Evolutionary conservation across 1,284 basidiomycete genomes (phyloP).

Genomic region (Pseudozyma tsukubaensis): DNA sequence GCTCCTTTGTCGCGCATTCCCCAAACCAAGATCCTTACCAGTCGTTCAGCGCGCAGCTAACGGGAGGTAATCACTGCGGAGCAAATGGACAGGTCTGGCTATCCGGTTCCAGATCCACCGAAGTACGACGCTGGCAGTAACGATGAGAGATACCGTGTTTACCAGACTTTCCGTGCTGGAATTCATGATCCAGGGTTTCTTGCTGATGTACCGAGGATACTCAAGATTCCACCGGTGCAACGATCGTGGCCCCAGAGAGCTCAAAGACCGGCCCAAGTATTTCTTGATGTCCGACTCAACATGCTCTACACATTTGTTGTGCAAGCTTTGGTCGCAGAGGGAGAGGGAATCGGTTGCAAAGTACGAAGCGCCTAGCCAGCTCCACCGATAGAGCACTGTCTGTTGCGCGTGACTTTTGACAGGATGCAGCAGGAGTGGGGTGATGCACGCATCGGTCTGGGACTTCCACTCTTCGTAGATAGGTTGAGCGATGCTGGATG

Average conservation of each 20-base stretch:
- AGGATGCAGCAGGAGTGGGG: constrained; percentile 21
- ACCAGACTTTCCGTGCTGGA: constrained; percentile 13
- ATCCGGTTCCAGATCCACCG: no score
- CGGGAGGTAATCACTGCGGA: no score
- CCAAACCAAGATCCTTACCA: no score
- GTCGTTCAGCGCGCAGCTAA: no score
- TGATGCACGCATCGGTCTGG: constrained; percentile 11
- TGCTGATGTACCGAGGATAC: constrained; percentile 11
- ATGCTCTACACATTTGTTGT: background rate
- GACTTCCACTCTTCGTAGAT: constrained; percentile 15
- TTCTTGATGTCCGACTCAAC: constrained; percentile 1
- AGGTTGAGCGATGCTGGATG: constrained; percentile 9
- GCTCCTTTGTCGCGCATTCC: no score
- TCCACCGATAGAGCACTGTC: background rate
- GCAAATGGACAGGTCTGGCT: no score
- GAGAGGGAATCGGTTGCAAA: no score
- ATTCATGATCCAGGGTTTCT: constrained; percentile 20
- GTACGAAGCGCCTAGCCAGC: background rate
- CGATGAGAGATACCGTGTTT: no score
- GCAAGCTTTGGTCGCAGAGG: background rate
- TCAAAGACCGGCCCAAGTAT: background rate
- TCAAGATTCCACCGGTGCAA: constrained; percentile 15
- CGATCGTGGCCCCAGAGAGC: background rate
- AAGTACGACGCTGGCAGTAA: no score
- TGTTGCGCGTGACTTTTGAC: constrained; percentile 8